Evolutionary conservation across 176 grass and related monocot genomes (phyloP).

Genomic region (Luzula sylvatica): DNA sequence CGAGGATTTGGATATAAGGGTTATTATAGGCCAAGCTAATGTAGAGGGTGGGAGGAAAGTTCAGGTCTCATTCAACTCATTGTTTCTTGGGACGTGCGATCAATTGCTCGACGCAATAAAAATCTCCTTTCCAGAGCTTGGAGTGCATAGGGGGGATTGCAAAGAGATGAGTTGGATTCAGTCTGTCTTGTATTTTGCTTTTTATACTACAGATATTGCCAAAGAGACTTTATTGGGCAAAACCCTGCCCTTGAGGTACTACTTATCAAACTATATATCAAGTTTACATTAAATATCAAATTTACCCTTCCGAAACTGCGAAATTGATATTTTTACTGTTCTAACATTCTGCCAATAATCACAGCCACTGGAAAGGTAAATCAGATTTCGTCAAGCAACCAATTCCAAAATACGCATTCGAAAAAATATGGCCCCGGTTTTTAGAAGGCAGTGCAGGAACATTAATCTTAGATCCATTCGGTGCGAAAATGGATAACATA

Average conservation of each 20-base stretch:
- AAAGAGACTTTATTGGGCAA: no score
- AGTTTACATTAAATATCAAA: constrained; percentile 1
- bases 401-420: no score
- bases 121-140: constrained; percentile 39
- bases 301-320: constrained; percentile 23
- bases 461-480: no score
- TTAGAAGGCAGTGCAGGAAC: no score
- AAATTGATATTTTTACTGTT: constrained; percentile 49
- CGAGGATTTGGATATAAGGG: constrained; percentile 6
- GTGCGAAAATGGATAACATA: no score
- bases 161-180: constrained; percentile 66
- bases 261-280: no score
- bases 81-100: constrained; percentile 12
- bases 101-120: constrained; percentile 10
- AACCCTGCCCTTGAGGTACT: constrained; percentile 22
- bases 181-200: constrained; percentile 45
- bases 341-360: constrained; percentile 24
- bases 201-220: no score
- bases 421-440: no score
- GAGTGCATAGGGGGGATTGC: constrained; percentile 23
- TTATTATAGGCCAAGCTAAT: neutral
- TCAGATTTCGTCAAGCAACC: no score
- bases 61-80: no score
- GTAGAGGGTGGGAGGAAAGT: neutral
- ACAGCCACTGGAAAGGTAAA: no score